These are phyloP conservation scores for Cladophialophora immunda DNA, from an alignment of 2,329 filamentous ascomycete species.

Conservation along the genomic window DNA sequence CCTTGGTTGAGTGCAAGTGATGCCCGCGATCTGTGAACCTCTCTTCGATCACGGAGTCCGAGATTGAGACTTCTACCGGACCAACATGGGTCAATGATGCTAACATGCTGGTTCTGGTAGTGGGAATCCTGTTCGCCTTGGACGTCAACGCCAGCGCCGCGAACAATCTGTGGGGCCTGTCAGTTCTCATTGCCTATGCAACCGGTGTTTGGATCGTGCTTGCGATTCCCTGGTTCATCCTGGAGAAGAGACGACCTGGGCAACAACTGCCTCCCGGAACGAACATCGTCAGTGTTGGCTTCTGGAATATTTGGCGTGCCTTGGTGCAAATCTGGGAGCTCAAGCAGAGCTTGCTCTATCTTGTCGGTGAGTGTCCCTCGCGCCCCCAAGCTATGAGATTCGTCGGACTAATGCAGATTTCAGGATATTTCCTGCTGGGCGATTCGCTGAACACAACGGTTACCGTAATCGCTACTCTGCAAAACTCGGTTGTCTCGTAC, in stretches of 20 bases:
- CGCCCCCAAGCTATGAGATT: background rate
- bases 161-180: constrained; percentile 73
- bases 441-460: constrained; percentile 75
- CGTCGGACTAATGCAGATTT: background rate
- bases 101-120: constrained; percentile 39
- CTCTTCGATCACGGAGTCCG: background rate
- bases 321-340: constrained; percentile 68
- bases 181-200: constrained; percentile 71
- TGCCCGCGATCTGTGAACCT: background rate
- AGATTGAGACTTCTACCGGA: background rate
- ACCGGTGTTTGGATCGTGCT: constrained; percentile 71
- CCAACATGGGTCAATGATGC: background rate
- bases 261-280: constrained; percentile 58
- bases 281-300: constrained; percentile 63
- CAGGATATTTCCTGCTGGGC: constrained; percentile 72
- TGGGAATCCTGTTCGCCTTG: constrained; percentile 70
- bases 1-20: background rate
- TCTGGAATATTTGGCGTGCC: constrained; percentile 69
- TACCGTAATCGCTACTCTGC: constrained; percentile 71
- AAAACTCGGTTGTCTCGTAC: constrained; percentile 71
- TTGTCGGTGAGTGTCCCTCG: constrained; percentile 58
- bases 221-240: constrained; percentile 71
- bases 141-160: constrained; percentile 65
- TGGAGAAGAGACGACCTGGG: constrained; percentile 71
- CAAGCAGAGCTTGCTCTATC: constrained; percentile 71